Evolutionary conservation across 768 basidiomycete genomes (phyloP), one percentile per base, ranked within the genome.

Genomic region (Naematelia encephala): DNA sequence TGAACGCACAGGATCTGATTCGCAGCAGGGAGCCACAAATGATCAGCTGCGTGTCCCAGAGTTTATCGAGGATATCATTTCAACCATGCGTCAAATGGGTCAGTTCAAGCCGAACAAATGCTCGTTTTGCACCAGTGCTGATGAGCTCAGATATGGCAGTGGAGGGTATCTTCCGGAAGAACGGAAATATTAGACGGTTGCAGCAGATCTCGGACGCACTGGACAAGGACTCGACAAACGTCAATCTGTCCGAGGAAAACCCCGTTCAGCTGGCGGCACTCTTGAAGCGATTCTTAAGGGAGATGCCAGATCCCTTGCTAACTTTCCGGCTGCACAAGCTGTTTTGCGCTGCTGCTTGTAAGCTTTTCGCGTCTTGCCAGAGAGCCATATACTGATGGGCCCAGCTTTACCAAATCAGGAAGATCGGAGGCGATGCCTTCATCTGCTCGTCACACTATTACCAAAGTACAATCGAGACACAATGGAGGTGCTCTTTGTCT

Each of bases 31-130:
- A 19, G 63, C 90, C 22, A 90, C 91, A 4, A 84, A 89, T 30
- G 86, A 84, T 30, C 84, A 90, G 5, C 72, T 99, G 63, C 82
- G 90, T 66, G 87, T 99, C 21, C 96, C 96, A 13, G 97, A 91
- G 77, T 97, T 99, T 75, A 90, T 99, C 57, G 96, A 99, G 75
- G 96, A 99, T 72, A 90, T 96, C 59, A 85, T 99, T 47, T 94
- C 91, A 51, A 92, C 96, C 11, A 98, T 99, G 96, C 83, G 89
- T 73, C 93, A 97, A 77, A 98, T 98, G 96, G 94, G 94, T 96
- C 57, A 63, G 87, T 79, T 3, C 34, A 19, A 26, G 34, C 21
- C 8, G 4, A 3, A 11, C 11, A 52, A 1, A 16, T 45, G 21
- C 43, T 8, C n/a, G n/a, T n/a, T n/a, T n/a, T n/a, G n/a, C n/a